Evolutionary conservation across 257 asterid species (phyloP).

Genomic region (Henckelia pumila): DNA sequence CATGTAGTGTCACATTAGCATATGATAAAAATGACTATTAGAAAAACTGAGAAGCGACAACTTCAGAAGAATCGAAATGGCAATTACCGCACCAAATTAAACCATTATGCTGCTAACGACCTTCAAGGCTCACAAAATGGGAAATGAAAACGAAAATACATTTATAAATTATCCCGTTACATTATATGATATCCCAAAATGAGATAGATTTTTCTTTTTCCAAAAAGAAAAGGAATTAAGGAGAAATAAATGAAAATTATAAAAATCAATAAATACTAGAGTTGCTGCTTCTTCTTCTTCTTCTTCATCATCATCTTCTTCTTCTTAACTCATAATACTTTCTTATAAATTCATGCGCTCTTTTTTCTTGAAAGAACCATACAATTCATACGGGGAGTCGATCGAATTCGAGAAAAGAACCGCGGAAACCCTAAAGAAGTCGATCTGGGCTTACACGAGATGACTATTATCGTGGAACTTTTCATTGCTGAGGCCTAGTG

Average conservation of each 20-base stretch:
- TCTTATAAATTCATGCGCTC: slow-evolving; percentile 6
- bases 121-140: background rate
- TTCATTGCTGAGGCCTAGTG: slow-evolving; percentile 41
- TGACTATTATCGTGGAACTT: slow-evolving; percentile 11
- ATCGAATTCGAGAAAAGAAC: background rate
- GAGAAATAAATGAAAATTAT: too few relatives aligned
- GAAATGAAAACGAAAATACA: background rate
- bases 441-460: background rate
- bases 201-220: background rate
- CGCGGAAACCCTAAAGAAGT: background rate
- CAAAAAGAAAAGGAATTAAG: too few relatives aligned
- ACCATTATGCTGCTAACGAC: background rate
- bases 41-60: too few relatives aligned
- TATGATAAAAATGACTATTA: too few relatives aligned
- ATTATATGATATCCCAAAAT: background rate
- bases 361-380: slow-evolving; percentile 3
- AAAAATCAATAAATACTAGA: background rate
- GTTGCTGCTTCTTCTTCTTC: background rate
- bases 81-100: background rate
- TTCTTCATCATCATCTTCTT: background rate
- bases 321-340: slow-evolving; percentile 5
- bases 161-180: background rate
- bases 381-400: background rate
- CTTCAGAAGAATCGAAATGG: too few relatives aligned
- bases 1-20: too few relatives aligned